Evolutionary conservation across 768 basidiomycete species (phyloP).

Genomic region (Saitozyma podzolica): DNA sequence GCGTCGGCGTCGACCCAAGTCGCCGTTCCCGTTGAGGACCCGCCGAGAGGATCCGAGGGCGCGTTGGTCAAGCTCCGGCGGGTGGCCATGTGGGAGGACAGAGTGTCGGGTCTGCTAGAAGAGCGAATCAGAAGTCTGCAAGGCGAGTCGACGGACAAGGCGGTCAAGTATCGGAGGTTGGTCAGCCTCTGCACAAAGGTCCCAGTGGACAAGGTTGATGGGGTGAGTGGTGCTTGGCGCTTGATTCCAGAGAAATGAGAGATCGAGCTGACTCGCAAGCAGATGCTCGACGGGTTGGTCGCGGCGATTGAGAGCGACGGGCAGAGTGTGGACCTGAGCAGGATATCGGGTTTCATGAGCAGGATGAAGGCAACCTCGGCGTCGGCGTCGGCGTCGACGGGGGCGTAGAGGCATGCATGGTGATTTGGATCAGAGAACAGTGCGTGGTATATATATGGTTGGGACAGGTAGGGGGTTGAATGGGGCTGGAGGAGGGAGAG

Average conservation of each 20-base stretch:
- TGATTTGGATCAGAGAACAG: no score
- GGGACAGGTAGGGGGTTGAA: no score
- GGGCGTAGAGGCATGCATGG: no score
- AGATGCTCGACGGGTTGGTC: constrained; percentile 47
- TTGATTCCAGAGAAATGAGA: background rate
- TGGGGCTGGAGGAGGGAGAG: no score
- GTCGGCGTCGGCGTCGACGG: no score
- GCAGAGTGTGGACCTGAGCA: constrained; percentile 31
- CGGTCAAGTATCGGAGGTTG: constrained; percentile 87
- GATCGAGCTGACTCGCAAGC: constrained; percentile 7
- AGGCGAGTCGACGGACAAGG: constrained; percentile 81
- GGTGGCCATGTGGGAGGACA: constrained; percentile 77
- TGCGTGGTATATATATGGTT: no score
- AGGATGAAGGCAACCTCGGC: constrained; percentile 26
- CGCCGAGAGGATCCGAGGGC: constrained; percentile 48
- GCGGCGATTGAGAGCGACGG: constrained; percentile 48
- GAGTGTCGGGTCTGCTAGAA: constrained; percentile 73
- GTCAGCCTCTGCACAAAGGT: constrained; percentile 85
- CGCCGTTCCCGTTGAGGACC: constrained; percentile 40
- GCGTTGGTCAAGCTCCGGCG: constrained; percentile 71
- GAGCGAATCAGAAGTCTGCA: constrained; percentile 69
- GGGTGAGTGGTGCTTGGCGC: constrained; percentile 60
- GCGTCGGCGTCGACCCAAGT: background rate
- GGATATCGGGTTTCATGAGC: constrained; percentile 38
- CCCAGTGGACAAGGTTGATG: constrained; percentile 82